Evolutionary conservation across 805 yeast species (phyloP).

Genomic region (Candida germanica): DNA sequence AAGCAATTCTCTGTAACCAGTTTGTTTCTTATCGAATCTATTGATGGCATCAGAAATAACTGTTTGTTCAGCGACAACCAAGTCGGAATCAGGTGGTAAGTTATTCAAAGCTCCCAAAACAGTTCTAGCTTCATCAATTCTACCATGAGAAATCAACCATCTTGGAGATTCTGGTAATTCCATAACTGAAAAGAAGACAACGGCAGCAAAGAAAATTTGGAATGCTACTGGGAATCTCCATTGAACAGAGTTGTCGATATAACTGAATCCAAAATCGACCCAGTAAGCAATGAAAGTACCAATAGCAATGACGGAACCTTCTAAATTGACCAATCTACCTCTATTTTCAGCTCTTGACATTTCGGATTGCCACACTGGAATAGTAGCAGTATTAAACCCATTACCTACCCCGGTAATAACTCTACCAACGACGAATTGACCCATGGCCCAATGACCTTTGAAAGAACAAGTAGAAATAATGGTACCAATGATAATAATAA

Average conservation of each 20-base stretch:
- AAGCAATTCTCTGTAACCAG: slow-evolving; percentile 42
- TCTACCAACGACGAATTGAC: slow-evolving; percentile 65
- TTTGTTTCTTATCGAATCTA: slow-evolving; percentile 43
- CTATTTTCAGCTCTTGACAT: slow-evolving; percentile 42
- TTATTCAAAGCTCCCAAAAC: slow-evolving; percentile 40
- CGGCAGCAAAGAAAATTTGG: slow-evolving; percentile 58
- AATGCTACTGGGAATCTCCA: slow-evolving; percentile 50
- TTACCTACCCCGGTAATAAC: slow-evolving; percentile 46
- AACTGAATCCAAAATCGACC: slow-evolving; percentile 63
- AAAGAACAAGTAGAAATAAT: slow-evolving; percentile 33
- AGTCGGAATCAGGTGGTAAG: slow-evolving; percentile 31
- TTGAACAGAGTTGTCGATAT: slow-evolving; percentile 44
- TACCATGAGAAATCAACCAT: slow-evolving; percentile 55
- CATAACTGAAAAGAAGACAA: slow-evolving; percentile 37
- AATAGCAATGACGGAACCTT: slow-evolving; percentile 56
- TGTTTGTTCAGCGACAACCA: slow-evolving; percentile 41
- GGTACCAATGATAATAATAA: slow-evolving; percentile 39
- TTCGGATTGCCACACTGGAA: slow-evolving; percentile 46
- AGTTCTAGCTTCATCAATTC: slow-evolving; percentile 31
- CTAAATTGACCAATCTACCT: slow-evolving; percentile 38
- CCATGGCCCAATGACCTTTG: slow-evolving; percentile 48
- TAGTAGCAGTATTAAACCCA: slow-evolving; percentile 41
- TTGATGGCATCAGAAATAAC: slow-evolving; percentile 48
- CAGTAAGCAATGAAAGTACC: slow-evolving; percentile 69
- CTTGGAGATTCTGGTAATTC: slow-evolving; percentile 69